Conservation (phyloP, 2,329 filamentous ascomycete species). For the Colletotrichum eremochloae region DNA sequence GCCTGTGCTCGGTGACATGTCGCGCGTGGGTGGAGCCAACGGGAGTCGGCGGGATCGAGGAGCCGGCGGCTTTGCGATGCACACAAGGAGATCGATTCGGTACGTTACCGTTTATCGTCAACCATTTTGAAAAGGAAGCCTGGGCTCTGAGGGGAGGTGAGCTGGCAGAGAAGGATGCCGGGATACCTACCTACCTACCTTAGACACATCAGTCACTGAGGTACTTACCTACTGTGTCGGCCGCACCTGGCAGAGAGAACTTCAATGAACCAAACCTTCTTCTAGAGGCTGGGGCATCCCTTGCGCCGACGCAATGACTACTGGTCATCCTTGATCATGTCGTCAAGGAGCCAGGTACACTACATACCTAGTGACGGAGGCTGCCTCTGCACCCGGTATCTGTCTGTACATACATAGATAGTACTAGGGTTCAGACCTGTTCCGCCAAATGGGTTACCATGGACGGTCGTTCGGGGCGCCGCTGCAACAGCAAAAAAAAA, state of each 20-base stretch:
- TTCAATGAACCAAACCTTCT: not conserved
- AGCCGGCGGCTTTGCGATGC: conserved; percentile 13
- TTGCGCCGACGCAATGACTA: not conserved
- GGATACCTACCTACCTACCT: not conserved
- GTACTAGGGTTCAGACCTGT: not conserved
- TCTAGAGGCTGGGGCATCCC: not conserved
- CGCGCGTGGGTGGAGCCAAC: conserved; percentile 28
- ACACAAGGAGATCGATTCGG: conserved; percentile 11
- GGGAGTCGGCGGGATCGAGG: conserved; percentile 33
- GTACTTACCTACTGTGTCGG: not conserved
- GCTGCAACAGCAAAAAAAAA: not conserved
- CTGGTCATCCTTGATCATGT: not conserved
- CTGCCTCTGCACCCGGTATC: not conserved
- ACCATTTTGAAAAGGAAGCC: not conserved
- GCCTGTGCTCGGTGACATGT: conserved; percentile 29
- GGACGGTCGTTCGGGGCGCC: not conserved
- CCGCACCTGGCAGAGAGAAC: not conserved
- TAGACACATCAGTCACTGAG: not conserved
- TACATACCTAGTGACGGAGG: not conserved
- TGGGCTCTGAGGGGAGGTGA: not conserved
- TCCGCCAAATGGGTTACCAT: conserved; percentile 1
- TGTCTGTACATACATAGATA: not conserved
- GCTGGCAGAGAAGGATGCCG: conserved; percentile 10
- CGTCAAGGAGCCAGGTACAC: not conserved
- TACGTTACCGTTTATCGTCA: not conserved